Evolutionary conservation across 2,329 filamentous ascomycete species (phyloP).

Genomic region (Penicillium nordicum): DNA sequence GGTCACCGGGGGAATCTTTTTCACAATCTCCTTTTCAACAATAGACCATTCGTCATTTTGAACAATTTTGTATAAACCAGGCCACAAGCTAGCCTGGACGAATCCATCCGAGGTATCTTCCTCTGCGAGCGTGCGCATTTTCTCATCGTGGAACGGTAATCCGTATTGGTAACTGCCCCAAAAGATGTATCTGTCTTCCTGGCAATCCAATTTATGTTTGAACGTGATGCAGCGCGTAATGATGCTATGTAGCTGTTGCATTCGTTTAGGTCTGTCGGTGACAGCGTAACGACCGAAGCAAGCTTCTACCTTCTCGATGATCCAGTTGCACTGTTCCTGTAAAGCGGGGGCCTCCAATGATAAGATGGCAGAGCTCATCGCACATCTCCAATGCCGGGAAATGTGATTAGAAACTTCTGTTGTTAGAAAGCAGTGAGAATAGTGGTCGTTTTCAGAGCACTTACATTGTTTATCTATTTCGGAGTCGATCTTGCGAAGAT

Average conservation of each 20-base stretch:
- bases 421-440: not conserved
- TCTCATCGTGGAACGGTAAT: not conserved
- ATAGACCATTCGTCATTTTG: not conserved
- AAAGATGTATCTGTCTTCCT: conserved; percentile 15
- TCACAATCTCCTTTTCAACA: conserved; percentile 13
- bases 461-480: conserved; percentile 11
- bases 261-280: not conserved
- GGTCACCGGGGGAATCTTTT: not conserved
- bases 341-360: not conserved
- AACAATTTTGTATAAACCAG: conserved; percentile 7
- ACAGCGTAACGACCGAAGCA: not conserved
- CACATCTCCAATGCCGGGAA: conserved; percentile 18
- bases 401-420: conserved; percentile 10
- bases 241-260: conserved; percentile 4
- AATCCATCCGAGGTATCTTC: not conserved
- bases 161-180: conserved; percentile 3
- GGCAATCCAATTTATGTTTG: conserved; percentile 20
- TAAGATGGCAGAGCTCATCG: conserved; percentile 15
- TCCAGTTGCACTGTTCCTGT: not conserved
- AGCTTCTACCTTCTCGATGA: not conserved
- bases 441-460: not conserved
- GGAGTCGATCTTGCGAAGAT: not conserved
- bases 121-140: conserved; percentile 4
- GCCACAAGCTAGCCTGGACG: conserved; percentile 14
- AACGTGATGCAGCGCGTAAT: conserved; percentile 15